phyloP scores from a whole-genome alignment of 108 stramenopile genomes.

The Seminavis robusta region DNA sequence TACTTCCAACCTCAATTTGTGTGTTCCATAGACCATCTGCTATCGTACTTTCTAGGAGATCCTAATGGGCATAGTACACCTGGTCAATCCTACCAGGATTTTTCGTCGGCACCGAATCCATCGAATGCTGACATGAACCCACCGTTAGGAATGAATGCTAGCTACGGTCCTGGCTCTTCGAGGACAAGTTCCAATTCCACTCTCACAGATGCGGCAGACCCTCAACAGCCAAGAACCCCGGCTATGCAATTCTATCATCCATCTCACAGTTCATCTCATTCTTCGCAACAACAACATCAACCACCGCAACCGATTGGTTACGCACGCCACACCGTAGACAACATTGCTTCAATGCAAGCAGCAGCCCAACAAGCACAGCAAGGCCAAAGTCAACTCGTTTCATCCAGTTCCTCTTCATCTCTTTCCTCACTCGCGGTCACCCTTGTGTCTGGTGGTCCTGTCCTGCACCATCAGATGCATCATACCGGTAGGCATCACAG shows the following conservation, averaged over 20 bases:
- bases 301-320: neutral
- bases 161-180: neutral
- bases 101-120: conserved; percentile 1
- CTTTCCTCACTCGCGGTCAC: conserved; percentile 44
- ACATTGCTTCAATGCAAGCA: conserved; percentile 16
- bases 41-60: conserved; percentile 71
- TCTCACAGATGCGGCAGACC: too few species aligned
- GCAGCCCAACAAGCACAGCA: conserved; percentile 16
- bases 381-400: conserved; percentile 4
- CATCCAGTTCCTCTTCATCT: conserved; percentile 31
- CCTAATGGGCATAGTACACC: conserved; percentile 6
- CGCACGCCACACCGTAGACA: conserved; percentile 3
- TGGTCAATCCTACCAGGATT: conserved; percentile 5
- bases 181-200: too few species aligned
- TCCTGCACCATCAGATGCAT: conserved; percentile 9
- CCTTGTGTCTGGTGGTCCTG: conserved; percentile 45
- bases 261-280: neutral
- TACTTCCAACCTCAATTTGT: neutral
- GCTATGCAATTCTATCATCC: neutral
- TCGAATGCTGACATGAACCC: neutral
- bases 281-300: neutral
- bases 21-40: conserved; percentile 48
- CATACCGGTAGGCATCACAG: neutral
- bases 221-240: neutral
- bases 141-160: neutral